These are phyloP conservation scores for Alloascoidea africana DNA, from an alignment of 805 yeast genomes.

Conservation along the genomic window DNA sequence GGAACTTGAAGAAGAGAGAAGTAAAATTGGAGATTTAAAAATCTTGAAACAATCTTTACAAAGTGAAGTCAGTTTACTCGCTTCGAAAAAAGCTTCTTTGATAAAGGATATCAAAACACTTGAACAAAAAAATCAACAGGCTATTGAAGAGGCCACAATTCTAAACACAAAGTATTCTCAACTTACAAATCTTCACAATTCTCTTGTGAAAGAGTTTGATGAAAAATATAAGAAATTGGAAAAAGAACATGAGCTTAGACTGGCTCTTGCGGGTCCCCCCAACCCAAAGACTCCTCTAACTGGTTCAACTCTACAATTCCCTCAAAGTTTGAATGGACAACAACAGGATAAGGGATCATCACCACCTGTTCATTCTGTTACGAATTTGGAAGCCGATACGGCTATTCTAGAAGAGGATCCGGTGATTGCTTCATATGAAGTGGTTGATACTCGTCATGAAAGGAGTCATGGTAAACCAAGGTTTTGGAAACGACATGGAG, in stretches of 20 bases:
- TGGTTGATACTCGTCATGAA: constrained; percentile 10
- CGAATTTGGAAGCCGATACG: background rate
- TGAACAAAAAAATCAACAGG: constrained; percentile 11
- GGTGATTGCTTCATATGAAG: constrained; percentile 12
- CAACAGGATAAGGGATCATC: too few relatives aligned
- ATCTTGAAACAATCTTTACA: constrained; percentile 29
- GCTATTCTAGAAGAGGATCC: constrained; percentile 10
- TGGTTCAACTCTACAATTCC: too few relatives aligned
- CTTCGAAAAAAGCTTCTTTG: constrained; percentile 13
- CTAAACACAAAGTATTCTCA: constrained; percentile 19
- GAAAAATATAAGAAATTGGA: constrained; percentile 13
- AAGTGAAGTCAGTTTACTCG: constrained; percentile 25
- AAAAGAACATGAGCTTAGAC: background rate
- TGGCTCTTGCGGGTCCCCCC: background rate
- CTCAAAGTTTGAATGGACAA: too few relatives aligned
- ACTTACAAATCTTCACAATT: constrained; percentile 21
- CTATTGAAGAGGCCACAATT: constrained; percentile 16
- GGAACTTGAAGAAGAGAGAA: constrained; percentile 12
- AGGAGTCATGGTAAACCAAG: constrained; percentile 10
- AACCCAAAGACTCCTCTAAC: background rate
- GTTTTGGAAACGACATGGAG: constrained; percentile 21
- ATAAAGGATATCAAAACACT: constrained; percentile 15
- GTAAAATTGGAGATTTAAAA: constrained; percentile 24
- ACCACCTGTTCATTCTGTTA: background rate
- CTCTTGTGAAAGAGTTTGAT: constrained; percentile 17